phyloP scores from a whole-genome alignment of 2,329 filamentous ascomycete species.

The Ophiocordyceps sinensis region DNA sequence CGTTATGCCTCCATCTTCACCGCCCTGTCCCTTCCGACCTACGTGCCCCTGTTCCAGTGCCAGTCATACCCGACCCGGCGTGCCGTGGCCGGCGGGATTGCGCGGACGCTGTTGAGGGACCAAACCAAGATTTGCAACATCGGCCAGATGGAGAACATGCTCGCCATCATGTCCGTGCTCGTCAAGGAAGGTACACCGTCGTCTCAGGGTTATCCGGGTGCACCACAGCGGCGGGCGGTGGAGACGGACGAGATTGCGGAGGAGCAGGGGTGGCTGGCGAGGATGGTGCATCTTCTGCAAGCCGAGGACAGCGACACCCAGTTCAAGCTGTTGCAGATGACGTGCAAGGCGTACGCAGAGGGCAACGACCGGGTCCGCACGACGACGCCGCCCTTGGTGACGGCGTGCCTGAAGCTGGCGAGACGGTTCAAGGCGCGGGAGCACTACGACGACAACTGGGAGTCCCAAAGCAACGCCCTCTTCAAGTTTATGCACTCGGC shows the following conservation, averaged over 20 bases:
- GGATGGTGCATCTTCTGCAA: constrained; percentile 78
- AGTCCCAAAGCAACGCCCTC: constrained; percentile 54
- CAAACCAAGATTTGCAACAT: constrained; percentile 65
- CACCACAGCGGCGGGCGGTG: constrained; percentile 55
- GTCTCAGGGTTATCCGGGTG: constrained; percentile 70
- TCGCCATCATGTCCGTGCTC: constrained; percentile 78
- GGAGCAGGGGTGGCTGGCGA: constrained; percentile 92
- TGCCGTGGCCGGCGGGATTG: constrained; percentile 80
- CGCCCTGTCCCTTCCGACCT: constrained; percentile 83
- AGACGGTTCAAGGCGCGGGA: constrained; percentile 80
- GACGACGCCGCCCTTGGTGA: constrained; percentile 85
- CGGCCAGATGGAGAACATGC: constrained; percentile 71
- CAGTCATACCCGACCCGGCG: constrained; percentile 88
- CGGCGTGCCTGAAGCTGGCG: constrained; percentile 77
- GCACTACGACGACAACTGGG: constrained; percentile 58
- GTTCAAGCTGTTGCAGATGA: constrained; percentile 81
- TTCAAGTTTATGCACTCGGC: constrained; percentile 94
- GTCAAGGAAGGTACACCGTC: constrained; percentile 85
- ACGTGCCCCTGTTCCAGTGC: constrained; percentile 75
- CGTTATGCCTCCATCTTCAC: constrained; percentile 91
- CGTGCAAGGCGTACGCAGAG: constrained; percentile 73
- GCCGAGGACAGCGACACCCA: constrained; percentile 83
- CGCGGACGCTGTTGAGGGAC: constrained; percentile 67
- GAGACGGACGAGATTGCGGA: constrained; percentile 98
- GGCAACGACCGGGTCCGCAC: constrained; percentile 94